Evolutionary conservation across 2,329 filamentous ascomycete species (phyloP).

Genomic region (Anisogramma anomala): DNA sequence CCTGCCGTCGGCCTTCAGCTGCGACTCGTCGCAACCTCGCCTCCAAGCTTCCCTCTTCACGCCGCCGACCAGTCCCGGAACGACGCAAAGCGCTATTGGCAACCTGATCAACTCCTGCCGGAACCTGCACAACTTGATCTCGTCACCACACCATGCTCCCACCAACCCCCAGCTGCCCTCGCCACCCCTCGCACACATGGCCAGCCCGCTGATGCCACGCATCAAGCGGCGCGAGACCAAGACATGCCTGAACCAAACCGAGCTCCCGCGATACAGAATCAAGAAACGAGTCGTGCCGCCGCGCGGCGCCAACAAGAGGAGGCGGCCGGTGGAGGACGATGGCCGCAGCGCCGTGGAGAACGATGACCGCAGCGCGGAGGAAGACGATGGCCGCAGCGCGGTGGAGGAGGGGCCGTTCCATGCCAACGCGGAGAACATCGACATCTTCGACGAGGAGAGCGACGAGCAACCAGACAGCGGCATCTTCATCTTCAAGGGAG

Average conservation of each 20-base stretch:
- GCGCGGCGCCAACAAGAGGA: slow-evolving; percentile 42
- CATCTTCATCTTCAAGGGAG: slow-evolving; percentile 6
- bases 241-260: slow-evolving; percentile 21
- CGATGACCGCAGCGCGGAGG: slow-evolving; percentile 30
- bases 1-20: slow-evolving; percentile 46
- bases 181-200: slow-evolving; percentile 42
- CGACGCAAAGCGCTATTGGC: slow-evolving; percentile 35
- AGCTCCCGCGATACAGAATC: slow-evolving; percentile 24
- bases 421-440: slow-evolving; percentile 17
- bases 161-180: slow-evolving; percentile 34
- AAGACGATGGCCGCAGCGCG: slow-evolving; percentile 34
- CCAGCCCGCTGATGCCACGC: slow-evolving; percentile 40
- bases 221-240: slow-evolving; percentile 35
- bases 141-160: slow-evolving; percentile 23
- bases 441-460: slow-evolving; percentile 12
- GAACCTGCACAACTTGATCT: slow-evolving; percentile 48
- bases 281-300: slow-evolving; percentile 35
- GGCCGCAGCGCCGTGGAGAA: slow-evolving; percentile 36
- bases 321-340: slow-evolving; percentile 37
- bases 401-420: slow-evolving; percentile 18
- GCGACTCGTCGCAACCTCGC: slow-evolving; percentile 42
- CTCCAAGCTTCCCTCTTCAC: slow-evolving; percentile 41
- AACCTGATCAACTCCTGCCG: slow-evolving; percentile 50
- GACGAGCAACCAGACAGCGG: slow-evolving; percentile 4
- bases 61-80: slow-evolving; percentile 45